These are phyloP conservation scores for Acanthamoeba royreba DNA, from an alignment of 208 protist genomes.

Conservation along the genomic window DNA sequence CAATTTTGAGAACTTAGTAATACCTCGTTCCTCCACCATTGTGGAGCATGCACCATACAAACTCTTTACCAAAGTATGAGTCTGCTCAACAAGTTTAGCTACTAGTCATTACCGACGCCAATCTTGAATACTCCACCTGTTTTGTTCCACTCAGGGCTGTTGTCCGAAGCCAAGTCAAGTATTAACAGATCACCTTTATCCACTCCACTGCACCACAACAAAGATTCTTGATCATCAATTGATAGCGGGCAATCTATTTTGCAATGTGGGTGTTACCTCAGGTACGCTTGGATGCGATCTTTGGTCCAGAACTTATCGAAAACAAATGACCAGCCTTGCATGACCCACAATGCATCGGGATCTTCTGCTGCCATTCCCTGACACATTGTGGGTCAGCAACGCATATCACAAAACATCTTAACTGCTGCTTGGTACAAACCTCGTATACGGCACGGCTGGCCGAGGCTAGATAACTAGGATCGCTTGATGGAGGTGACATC, in stretches of 20 bases:
- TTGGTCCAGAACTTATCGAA: background rate
- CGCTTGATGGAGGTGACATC: slow-evolving; percentile 30
- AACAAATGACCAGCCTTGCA: slow-evolving; percentile 9
- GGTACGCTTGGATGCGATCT: background rate
- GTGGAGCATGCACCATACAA: slow-evolving; percentile 81
- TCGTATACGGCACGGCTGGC: background rate
- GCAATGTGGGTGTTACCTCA: too few species aligned
- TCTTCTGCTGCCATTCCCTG: background rate
- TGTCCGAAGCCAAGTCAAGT: background rate
- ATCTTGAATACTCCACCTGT: background rate
- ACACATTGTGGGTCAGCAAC: too few species aligned
- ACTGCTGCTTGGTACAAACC: background rate
- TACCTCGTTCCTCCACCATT: slow-evolving; percentile 74
- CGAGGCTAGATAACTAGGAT: background rate
- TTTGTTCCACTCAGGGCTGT: background rate
- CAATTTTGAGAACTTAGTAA: too few species aligned
- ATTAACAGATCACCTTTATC: background rate
- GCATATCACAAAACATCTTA: too few species aligned
- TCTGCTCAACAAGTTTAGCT: too few species aligned
- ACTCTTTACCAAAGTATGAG: slow-evolving; percentile 77
- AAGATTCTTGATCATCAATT: too few species aligned
- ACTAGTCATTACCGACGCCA: too few species aligned
- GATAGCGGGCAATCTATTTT: too few species aligned
- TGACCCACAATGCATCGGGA: background rate
- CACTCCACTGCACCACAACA: too few species aligned